Evolutionary conservation across 176 grass and related monocot species (phyloP).

Genomic region (Zizania latifolia): DNA sequence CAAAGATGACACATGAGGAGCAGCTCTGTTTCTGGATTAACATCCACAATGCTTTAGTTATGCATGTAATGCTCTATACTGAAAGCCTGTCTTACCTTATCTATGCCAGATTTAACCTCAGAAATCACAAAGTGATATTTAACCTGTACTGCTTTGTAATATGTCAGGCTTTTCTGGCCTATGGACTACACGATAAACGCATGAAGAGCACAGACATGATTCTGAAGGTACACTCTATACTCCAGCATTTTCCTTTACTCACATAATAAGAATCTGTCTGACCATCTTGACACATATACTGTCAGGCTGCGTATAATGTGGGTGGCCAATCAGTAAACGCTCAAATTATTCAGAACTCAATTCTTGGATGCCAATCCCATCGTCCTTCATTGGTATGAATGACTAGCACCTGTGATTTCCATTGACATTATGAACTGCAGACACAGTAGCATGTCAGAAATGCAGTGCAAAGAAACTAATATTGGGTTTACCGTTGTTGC

Average conservation of each 20-base stretch:
- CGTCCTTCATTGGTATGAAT: constrained; percentile 85
- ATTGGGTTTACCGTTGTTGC: neutral
- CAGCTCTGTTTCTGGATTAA: constrained; percentile 88
- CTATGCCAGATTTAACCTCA: neutral
- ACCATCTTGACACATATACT: neutral
- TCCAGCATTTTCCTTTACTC: neutral
- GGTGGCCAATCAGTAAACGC: constrained; percentile 92
- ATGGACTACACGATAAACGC: constrained; percentile 62
- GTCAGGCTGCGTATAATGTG: constrained; percentile 81
- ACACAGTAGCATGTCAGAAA: neutral
- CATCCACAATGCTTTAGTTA: constrained; percentile 76
- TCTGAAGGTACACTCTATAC: constrained; percentile 49
- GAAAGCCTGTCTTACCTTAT: neutral
- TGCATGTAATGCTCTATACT: constrained; percentile 64
- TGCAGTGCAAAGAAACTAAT: neutral
- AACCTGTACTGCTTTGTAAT: constrained; percentile 15
- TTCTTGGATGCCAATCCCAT: constrained; percentile 85
- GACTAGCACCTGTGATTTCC: too few species aligned
- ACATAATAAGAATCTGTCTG: constrained; percentile 14
- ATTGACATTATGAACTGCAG: too few species aligned
- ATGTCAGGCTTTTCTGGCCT: constrained; percentile 68
- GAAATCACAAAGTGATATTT: constrained; percentile 3
- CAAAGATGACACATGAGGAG: constrained; percentile 70
- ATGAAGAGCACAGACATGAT: constrained; percentile 82
- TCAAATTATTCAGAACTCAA: constrained; percentile 70